These are phyloP conservation scores for Coemansia sp. DNA, from an alignment of 192 early-diverging fungal species.

Conservation along the genomic window DNA sequence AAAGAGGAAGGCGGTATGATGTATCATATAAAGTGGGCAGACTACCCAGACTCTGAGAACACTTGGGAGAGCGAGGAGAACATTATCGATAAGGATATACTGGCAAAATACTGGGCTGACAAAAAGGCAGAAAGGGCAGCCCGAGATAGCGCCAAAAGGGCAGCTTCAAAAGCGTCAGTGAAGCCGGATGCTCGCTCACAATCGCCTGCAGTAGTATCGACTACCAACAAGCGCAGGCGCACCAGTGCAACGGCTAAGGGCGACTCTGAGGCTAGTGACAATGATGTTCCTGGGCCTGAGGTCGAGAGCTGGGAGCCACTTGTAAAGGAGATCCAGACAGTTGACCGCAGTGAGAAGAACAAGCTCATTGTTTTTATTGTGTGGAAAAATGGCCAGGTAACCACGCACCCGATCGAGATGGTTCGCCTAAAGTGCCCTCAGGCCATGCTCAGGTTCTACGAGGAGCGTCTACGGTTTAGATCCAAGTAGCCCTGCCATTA, in stretches of 20 bases:
- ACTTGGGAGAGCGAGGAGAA: constrained; percentile 62
- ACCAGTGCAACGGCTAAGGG: neutral
- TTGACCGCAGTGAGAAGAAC: constrained; percentile 21
- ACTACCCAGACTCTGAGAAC: constrained; percentile 48
- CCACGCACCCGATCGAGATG: constrained; percentile 35
- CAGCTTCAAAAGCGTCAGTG: neutral
- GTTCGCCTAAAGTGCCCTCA: constrained; percentile 51
- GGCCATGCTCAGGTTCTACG: constrained; percentile 56
- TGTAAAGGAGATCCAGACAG: constrained; percentile 27
- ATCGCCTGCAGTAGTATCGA: neutral
- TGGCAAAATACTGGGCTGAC: constrained; percentile 39
- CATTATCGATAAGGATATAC: constrained; percentile 37
- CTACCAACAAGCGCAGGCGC: constrained; percentile 27
- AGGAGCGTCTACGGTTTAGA: constrained; percentile 55
- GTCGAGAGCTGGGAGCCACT: constrained; percentile 31
- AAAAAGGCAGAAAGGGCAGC: constrained; percentile 9
- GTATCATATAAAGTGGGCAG: constrained; percentile 60
- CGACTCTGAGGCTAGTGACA: neutral
- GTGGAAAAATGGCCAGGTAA: constrained; percentile 52
- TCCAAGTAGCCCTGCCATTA: constrained; percentile 7
- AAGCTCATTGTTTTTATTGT: constrained; percentile 38
- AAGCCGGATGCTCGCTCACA: neutral
- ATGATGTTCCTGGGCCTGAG: constrained; percentile 1
- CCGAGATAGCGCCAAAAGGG: constrained; percentile 7
- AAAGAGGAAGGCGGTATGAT: constrained; percentile 12